Conservation (phyloP, 257 asterid genomes). For the Perilla frutescens region DNA sequence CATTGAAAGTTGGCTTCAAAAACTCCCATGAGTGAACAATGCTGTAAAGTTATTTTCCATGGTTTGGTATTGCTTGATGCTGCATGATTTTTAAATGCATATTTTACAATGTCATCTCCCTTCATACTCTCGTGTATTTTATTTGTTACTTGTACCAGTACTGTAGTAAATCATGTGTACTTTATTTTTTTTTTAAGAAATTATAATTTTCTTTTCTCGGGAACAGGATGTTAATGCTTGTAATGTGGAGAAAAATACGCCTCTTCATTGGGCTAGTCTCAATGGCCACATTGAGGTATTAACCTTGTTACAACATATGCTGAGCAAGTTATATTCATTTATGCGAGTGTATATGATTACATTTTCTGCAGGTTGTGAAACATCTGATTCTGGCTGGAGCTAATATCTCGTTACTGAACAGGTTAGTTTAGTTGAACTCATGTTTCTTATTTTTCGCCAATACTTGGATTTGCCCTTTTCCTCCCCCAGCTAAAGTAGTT, state of each 20-base stretch:
- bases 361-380: conserved; percentile 66
- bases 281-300: conserved; percentile 86
- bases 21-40: neutral
- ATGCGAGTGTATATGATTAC: neutral
- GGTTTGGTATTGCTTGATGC: neutral
- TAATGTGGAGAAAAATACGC: conserved; percentile 79
- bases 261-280: conserved; percentile 98
- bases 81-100: neutral
- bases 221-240: conserved; percentile 83
- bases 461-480: neutral
- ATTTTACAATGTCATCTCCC: neutral
- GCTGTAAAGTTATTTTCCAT: neutral
- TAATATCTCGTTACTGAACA: conserved; percentile 66
- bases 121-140: neutral
- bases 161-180: neutral
- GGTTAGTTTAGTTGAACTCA: conserved; percentile 42
- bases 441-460: neutral
- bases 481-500: conserved; percentile 9
- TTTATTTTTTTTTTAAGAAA: conserved; percentile 1
- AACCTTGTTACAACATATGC: neutral
- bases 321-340: neutral
- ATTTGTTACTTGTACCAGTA: neutral
- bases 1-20: neutral
- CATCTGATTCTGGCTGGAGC: conserved; percentile 84
- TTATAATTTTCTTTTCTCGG: conserved; percentile 13